Percentiles rank a stretch among this genome's conserved stretches.
Evolutionary conservation across 2,329 filamentous ascomycete species (phyloP).

Genomic region (Aspergillus novofumigatus): DNA sequence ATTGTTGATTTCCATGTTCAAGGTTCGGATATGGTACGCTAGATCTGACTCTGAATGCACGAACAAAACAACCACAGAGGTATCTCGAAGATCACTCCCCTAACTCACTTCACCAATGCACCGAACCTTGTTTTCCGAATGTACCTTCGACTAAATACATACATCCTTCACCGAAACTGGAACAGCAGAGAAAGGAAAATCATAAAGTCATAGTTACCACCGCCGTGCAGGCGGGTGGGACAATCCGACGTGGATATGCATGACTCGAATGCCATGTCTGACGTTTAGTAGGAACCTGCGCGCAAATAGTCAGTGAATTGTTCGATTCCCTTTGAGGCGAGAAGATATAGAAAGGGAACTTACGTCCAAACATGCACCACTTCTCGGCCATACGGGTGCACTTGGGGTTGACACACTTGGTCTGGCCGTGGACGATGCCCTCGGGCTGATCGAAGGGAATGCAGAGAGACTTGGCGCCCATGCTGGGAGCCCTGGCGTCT

Average conservation of each 20-base stretch:
- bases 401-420: conserved; percentile 87
- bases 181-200: conserved; percentile 8
- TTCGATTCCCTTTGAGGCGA: not conserved
- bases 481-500: conserved; percentile 68
- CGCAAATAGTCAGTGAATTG: conserved; percentile 2
- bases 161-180: not conserved
- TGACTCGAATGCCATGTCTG: not conserved
- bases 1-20: not conserved
- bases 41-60: not conserved
- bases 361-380: conserved; percentile 90
- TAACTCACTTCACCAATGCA: not conserved
- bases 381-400: conserved; percentile 72
- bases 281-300: conserved; percentile 28
- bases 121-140: not conserved
- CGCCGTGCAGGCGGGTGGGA: not conserved
- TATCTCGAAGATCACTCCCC: not conserved
- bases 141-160: not conserved
- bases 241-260: not conserved
- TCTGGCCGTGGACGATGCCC: conserved; percentile 72
- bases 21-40: not conserved
- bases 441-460: conserved; percentile 84
- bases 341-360: conserved; percentile 13
- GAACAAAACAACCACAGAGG: not conserved
- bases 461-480: conserved; percentile 73
- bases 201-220: conserved; percentile 10